These are phyloP conservation scores for Leucogyrophana mollusca DNA, from an alignment of 768 basidiomycete species.

Conservation along the genomic window DNA sequence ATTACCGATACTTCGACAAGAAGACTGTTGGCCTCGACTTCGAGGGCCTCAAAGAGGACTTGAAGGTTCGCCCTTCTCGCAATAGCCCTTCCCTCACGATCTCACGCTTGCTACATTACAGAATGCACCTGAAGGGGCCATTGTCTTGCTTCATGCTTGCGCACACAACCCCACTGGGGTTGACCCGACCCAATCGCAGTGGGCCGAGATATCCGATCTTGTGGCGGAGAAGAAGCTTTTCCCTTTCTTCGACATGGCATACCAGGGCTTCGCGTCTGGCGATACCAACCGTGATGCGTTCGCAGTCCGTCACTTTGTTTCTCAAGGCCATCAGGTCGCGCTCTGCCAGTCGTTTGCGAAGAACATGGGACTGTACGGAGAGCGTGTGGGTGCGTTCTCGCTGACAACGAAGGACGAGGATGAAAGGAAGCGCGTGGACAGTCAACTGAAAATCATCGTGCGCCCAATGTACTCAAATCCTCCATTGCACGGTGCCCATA, in stretches of 20 bases:
- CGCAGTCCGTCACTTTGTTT: constrained; percentile 91
- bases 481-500: constrained; percentile 84
- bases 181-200: constrained; percentile 92
- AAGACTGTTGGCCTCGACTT: constrained; percentile 91
- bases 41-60: constrained; percentile 83
- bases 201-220: constrained; percentile 86
- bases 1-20: constrained; percentile 94
- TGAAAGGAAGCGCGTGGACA: constrained; percentile 86
- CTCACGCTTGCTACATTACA: constrained; percentile 16
- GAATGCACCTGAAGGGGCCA: constrained; percentile 75
- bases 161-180: constrained; percentile 99
- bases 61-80: constrained; percentile 55
- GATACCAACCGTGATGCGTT: constrained; percentile 89
- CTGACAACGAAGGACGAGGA: constrained; percentile 65
- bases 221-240: constrained; percentile 88
- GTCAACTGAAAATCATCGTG: constrained; percentile 93
- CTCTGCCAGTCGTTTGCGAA: constrained; percentile 97
- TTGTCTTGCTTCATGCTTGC: constrained; percentile 93
- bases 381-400: constrained; percentile 97
- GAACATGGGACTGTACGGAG: constrained; percentile 99
- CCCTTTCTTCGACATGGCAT: constrained; percentile 99
- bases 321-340: constrained; percentile 86
- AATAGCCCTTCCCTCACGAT: background rate
- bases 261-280: constrained; percentile 98
- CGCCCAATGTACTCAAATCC: constrained; percentile 99